These are phyloP conservation scores for Trichoderma sp. DNA, from an alignment of 2,329 filamentous ascomycete genomes.

Conservation along the genomic window DNA sequence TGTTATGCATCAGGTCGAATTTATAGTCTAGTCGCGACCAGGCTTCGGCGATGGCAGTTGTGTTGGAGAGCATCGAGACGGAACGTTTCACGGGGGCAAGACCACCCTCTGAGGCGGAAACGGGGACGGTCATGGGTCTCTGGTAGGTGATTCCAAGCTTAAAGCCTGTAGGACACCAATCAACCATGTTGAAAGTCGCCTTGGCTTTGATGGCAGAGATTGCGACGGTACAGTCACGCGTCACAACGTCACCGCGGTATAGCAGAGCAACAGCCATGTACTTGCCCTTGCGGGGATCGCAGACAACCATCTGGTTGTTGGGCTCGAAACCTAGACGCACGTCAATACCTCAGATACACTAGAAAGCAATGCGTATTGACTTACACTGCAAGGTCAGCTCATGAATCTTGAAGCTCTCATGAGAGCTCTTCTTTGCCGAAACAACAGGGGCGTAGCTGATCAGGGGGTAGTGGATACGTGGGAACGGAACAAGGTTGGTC, in stretches of 20 bases:
- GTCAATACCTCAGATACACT: constrained; percentile 23
- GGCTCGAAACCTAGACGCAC: constrained; percentile 61
- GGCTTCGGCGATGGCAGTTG: constrained; percentile 69
- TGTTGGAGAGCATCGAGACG: constrained; percentile 72
- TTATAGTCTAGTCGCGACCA: constrained; percentile 72
- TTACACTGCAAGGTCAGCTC: constrained; percentile 73
- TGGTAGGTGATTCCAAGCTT: constrained; percentile 75
- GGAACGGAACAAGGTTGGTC: constrained; percentile 71
- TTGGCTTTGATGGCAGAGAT: constrained; percentile 67
- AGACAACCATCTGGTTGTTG: constrained; percentile 77
- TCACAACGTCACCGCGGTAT: constrained; percentile 69
- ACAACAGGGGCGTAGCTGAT: constrained; percentile 71
- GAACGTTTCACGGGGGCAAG: constrained; percentile 60
- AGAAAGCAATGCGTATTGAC: constrained; percentile 29
- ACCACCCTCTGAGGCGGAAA: constrained; percentile 52
- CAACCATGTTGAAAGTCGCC: constrained; percentile 68
- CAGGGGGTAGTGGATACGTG: constrained; percentile 70
- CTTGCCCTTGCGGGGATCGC: constrained; percentile 70
- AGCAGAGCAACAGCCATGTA: constrained; percentile 73
- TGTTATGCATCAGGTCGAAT: constrained; percentile 76
- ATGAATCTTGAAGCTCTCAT: constrained; percentile 83
- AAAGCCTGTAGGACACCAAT: constrained; percentile 74
- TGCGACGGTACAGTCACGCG: constrained; percentile 65
- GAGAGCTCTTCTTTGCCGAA: constrained; percentile 70
- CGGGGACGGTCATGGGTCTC: constrained; percentile 59